phyloP scores from a whole-genome alignment of 768 basidiomycete genomes.

The Chalciporus chontae region DNA sequence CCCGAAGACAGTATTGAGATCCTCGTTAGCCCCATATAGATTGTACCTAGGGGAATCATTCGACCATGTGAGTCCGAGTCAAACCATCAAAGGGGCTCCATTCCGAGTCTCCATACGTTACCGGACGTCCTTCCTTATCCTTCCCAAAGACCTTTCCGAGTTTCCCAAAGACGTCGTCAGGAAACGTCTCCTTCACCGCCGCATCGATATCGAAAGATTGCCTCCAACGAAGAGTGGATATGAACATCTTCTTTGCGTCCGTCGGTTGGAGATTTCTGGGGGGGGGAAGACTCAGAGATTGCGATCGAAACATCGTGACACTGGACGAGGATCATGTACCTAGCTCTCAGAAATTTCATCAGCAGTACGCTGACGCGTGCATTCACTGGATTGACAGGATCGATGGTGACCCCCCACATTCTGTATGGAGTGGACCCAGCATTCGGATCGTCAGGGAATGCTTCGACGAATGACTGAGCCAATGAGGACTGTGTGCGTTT shows the following conservation, averaged over 20 bases:
- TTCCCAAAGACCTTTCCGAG: conserved; percentile 63
- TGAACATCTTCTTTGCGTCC: conserved; percentile 63
- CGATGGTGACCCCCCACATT: conserved; percentile 71
- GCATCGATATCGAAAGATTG: conserved; percentile 60
- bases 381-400: conserved; percentile 53
- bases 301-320: neutral
- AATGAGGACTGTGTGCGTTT: conserved; percentile 34
- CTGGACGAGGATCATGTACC: conserved; percentile 36
- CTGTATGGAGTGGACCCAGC: conserved; percentile 48
- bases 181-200: conserved; percentile 57
- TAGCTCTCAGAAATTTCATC: conserved; percentile 79
- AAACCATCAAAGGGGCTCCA: too few relatives aligned
- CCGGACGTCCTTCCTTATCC: conserved; percentile 70
- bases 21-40: conserved; percentile 67
- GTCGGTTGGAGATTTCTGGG: conserved; percentile 48
- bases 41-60: conserved; percentile 73
- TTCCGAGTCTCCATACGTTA: conserved; percentile 62
- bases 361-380: conserved; percentile 71
- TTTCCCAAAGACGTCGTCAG: conserved; percentile 57
- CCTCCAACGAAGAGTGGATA: conserved; percentile 70
- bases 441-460: conserved; percentile 55
- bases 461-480: conserved; percentile 52
- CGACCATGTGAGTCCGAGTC: too few relatives aligned
- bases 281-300: too few relatives aligned
- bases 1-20: conserved; percentile 69